phyloP scores from a whole-genome alignment of 2,329 filamentous ascomycete genomes.

The Colletotrichum graminicola region DNA sequence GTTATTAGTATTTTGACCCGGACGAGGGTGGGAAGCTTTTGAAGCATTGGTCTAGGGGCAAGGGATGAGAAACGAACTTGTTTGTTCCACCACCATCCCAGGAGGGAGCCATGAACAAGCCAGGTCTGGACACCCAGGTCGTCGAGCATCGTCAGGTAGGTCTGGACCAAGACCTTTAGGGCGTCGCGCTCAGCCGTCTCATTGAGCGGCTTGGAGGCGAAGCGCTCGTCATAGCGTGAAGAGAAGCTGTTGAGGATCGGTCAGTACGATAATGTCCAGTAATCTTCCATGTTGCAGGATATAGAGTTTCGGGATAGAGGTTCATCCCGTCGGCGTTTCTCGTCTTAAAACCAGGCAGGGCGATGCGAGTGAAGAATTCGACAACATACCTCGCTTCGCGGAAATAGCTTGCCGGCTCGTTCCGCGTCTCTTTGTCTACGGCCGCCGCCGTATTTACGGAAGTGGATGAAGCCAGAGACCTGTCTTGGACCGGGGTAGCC shows the following conservation, averaged over 20 bases:
- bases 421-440: background rate
- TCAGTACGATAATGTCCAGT: conserved; percentile 2
- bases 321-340: background rate
- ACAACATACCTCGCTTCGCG: conserved; percentile 28
- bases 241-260: conserved; percentile 42
- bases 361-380: too few species aligned
- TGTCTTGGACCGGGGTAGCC: conserved; percentile 27
- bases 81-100: conserved; percentile 90
- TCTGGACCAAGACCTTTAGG: conserved; percentile 75
- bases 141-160: conserved; percentile 77
- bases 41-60: background rate
- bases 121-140: conserved; percentile 80
- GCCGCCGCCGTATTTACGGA: background rate
- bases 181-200: conserved; percentile 71
- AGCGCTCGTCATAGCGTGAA: conserved; percentile 56
- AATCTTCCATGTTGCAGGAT: background rate
- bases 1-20: background rate
- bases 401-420: conserved; percentile 28
- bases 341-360: background rate
- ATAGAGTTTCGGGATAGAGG: background rate
- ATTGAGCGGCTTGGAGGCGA: conserved; percentile 54
- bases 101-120: conserved; percentile 85
- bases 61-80: conserved; percentile 49
- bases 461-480: background rate
- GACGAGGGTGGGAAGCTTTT: background rate